Evolutionary conservation across 1,139 yeast genomes (phyloP).

Genomic region (Spathaspora sp.): DNA sequence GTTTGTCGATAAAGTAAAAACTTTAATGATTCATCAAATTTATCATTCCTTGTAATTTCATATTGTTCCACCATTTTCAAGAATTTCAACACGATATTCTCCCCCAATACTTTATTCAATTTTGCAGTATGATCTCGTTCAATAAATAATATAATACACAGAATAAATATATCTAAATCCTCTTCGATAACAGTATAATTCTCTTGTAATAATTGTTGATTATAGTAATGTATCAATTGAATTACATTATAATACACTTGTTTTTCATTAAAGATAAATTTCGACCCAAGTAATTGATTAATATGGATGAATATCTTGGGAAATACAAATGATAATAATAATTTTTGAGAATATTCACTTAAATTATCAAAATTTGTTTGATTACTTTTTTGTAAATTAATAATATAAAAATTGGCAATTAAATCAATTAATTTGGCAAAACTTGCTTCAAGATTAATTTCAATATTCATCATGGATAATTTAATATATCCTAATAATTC

Average conservation of each 20-base stretch:
- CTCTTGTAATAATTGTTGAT: slow-evolving; percentile 23
- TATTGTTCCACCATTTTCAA: slow-evolving; percentile 19
- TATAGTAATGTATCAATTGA: slow-evolving; percentile 24
- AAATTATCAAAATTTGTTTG: slow-evolving; percentile 20
- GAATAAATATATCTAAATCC: slow-evolving; percentile 27
- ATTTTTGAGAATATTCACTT: slow-evolving; percentile 27
- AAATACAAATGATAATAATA: slow-evolving; percentile 36
- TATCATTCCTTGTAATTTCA: slow-evolving; percentile 7
- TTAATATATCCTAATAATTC: slow-evolving; percentile 38
- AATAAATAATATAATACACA: slow-evolving; percentile 32
- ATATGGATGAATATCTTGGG: slow-evolving; percentile 40
- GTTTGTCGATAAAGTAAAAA: slow-evolving; percentile 46
- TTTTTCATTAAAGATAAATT: slow-evolving; percentile 37
- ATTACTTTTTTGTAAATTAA: slow-evolving; percentile 23
- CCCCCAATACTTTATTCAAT: slow-evolving; percentile 28
- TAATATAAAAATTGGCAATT: slow-evolving; percentile 33
- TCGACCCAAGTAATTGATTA: slow-evolving; percentile 31
- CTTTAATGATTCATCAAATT: slow-evolving; percentile 26
- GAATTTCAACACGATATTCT: slow-evolving; percentile 27
- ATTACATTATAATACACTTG: slow-evolving; percentile 30
- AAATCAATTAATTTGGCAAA: slow-evolving; percentile 24
- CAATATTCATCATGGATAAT: slow-evolving; percentile 22
- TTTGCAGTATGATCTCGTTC: slow-evolving; percentile 21
- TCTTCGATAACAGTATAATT: slow-evolving; percentile 24
- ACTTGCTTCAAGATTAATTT: slow-evolving; percentile 19